Percentiles rank a stretch among this genome's conserved stretches.
Evolutionary conservation across 768 basidiomycete species (phyloP).

Genomic region (Symmetrospora coprosmae): DNA sequence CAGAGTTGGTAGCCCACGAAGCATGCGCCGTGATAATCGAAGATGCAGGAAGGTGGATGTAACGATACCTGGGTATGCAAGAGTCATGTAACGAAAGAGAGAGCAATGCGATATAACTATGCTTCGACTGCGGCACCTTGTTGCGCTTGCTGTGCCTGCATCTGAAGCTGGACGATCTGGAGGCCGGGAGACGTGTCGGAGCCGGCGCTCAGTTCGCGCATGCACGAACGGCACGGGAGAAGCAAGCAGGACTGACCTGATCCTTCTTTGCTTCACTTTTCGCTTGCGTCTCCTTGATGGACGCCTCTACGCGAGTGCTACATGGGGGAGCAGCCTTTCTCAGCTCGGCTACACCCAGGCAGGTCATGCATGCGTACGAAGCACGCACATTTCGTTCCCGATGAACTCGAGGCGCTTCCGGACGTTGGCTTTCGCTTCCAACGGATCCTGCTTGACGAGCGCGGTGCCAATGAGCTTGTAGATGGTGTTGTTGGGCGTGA

Average conservation of each 20-base stretch:
- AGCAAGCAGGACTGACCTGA: conserved; percentile 46
- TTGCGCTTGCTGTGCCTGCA: conserved; percentile 21
- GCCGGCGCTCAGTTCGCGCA: background rate
- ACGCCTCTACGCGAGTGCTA: conserved; percentile 64
- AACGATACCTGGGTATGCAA: no score
- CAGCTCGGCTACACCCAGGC: background rate
- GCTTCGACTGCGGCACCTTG: background rate
- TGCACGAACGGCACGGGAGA: no score
- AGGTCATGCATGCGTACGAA: background rate
- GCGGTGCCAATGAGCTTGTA: conserved; percentile 87
- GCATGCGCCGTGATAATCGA: no score
- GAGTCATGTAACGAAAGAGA: no score
- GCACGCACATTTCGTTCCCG: conserved; percentile 64
- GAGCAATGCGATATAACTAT: background rate
- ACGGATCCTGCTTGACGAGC: conserved; percentile 72
- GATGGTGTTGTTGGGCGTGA: conserved; percentile 63
- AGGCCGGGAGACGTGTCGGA: background rate
- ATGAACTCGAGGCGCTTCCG: conserved; percentile 84
- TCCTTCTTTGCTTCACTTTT: conserved; percentile 66
- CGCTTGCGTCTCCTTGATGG: conserved; percentile 61
- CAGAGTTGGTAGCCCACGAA: no score
- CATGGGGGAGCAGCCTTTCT: conserved; percentile 23
- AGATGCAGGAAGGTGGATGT: no score
- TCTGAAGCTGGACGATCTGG: conserved; percentile 21
- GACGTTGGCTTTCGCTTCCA: conserved; percentile 73